Percentiles rank a stretch among this genome's conserved stretches.
These are phyloP conservation scores for Cercospora sesami DNA, from an alignment of 2,329 filamentous ascomycete species.

Conservation along the genomic window DNA sequence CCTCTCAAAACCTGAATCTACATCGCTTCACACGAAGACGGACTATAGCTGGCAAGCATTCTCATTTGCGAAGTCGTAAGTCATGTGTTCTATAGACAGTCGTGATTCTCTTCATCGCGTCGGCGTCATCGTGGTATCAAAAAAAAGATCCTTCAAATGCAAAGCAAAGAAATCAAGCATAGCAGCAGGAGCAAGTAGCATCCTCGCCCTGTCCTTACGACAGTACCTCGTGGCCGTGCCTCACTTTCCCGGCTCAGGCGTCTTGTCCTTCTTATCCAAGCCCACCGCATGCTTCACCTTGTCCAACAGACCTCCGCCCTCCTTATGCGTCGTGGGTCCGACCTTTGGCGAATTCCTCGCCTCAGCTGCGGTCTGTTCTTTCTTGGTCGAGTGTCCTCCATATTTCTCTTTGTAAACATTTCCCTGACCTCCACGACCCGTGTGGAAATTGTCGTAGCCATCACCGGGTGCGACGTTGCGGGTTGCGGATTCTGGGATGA, in stretches of 20 bases:
- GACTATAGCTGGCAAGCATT: neutral
- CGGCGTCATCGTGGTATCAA: neutral
- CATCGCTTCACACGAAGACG: neutral
- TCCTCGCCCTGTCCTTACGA: neutral
- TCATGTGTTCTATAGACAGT: neutral
- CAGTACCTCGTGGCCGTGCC: neutral
- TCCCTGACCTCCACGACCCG: constrained; percentile 50
- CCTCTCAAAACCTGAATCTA: neutral
- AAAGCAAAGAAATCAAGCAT: neutral
- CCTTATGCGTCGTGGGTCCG: neutral
- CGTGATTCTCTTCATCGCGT: neutral
- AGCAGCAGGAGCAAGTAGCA: neutral
- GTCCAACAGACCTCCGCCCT: constrained; percentile 41
- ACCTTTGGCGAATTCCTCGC: constrained; percentile 5
- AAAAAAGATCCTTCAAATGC: neutral
- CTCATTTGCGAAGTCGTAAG: neutral
- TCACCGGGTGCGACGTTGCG: constrained; percentile 29
- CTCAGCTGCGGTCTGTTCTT: constrained; percentile 29
- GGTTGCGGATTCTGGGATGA: constrained; percentile 48
- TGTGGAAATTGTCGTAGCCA: constrained; percentile 49
- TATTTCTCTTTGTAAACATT: constrained; percentile 52
- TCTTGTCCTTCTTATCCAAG: constrained; percentile 33
- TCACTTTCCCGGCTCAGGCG: constrained; percentile 18
- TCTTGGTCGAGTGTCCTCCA: constrained; percentile 46
- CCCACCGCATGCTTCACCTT: constrained; percentile 46